phyloP scores from a whole-genome alignment of 345 rosid genomes.

The Combretum micranthum region DNA sequence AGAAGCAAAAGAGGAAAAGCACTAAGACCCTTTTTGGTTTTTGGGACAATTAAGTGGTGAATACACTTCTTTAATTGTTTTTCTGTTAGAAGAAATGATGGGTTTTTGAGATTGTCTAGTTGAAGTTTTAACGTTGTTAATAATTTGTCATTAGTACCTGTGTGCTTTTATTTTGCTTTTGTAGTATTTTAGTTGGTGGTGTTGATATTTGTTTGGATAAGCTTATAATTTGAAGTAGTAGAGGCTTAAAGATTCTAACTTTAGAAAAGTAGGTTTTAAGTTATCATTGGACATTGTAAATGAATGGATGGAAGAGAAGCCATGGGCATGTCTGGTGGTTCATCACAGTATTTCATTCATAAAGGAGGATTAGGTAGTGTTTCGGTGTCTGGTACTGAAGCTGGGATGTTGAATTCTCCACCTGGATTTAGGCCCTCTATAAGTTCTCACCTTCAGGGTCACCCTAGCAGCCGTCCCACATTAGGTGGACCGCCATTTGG shows the following conservation, averaged over 20 bases:
- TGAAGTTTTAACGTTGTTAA: too few species aligned
- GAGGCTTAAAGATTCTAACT: constrained; percentile 9
- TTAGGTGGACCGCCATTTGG: constrained; percentile 42
- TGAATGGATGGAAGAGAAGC: constrained; percentile 99
- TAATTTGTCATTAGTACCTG: too few species aligned
- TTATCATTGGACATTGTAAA: constrained; percentile 29
- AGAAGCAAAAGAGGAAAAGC: too few species aligned
- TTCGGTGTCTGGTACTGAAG: constrained; percentile 45
- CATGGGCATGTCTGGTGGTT: constrained; percentile 72
- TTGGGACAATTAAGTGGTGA: too few species aligned
- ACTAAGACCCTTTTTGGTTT: too few species aligned
- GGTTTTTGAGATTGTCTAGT: too few species aligned
- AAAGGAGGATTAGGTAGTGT: constrained; percentile 51
- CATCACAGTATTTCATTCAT: constrained; percentile 72
- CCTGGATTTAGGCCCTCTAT: constrained; percentile 54
- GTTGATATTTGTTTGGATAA: too few species aligned
- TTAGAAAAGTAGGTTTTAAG: neutral
- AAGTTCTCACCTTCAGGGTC: constrained; percentile 40
- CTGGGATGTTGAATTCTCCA: constrained; percentile 43
- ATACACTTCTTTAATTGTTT: too few species aligned
- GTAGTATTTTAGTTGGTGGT: too few species aligned
- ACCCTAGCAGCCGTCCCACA: constrained; percentile 26
- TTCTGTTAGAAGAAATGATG: too few species aligned
- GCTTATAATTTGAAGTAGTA: neutral
- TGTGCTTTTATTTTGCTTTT: too few species aligned